Conservation (phyloP, 2,329 filamentous ascomycete genomes). For the Neonectria faginata region DNA sequence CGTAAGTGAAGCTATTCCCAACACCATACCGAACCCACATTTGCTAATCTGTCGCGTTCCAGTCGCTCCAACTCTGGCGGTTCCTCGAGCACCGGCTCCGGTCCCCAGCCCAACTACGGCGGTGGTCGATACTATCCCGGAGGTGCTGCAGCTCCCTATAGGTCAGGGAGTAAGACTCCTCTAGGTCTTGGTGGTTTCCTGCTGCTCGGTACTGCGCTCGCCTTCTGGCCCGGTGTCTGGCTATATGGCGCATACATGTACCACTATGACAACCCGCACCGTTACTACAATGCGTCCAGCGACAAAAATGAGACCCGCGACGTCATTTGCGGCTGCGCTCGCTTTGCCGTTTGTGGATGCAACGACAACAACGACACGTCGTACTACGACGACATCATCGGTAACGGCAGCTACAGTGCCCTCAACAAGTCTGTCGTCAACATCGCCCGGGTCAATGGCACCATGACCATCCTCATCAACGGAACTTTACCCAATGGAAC, state of each 20-base stretch:
- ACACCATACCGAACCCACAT: not conserved
- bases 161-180: constrained; percentile 62
- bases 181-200: constrained; percentile 66
- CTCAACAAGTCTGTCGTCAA: constrained; percentile 73
- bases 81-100: constrained; percentile 67
- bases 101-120: constrained; percentile 67
- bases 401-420: constrained; percentile 69
- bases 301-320: constrained; percentile 52
- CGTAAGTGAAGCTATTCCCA: constrained; percentile 21
- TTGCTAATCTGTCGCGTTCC: constrained; percentile 10
- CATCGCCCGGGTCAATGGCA: constrained; percentile 71
- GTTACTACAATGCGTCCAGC: constrained; percentile 63
- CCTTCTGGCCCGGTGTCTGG: constrained; percentile 75
- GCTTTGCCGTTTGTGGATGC: constrained; percentile 67
- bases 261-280: constrained; percentile 57
- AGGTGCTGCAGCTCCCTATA: constrained; percentile 72
- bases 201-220: constrained; percentile 61
- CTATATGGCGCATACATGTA: constrained; percentile 73
- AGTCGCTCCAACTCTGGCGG: constrained; percentile 57
- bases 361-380: constrained; percentile 73
- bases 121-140: constrained; percentile 75
- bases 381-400: constrained; percentile 72
- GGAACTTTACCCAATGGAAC: constrained; percentile 82
- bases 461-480: constrained; percentile 75
- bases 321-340: constrained; percentile 65